Evolutionary conservation across 202 grass and related monocot species (phyloP).

Genomic region (Elaeis oleifera): DNA sequence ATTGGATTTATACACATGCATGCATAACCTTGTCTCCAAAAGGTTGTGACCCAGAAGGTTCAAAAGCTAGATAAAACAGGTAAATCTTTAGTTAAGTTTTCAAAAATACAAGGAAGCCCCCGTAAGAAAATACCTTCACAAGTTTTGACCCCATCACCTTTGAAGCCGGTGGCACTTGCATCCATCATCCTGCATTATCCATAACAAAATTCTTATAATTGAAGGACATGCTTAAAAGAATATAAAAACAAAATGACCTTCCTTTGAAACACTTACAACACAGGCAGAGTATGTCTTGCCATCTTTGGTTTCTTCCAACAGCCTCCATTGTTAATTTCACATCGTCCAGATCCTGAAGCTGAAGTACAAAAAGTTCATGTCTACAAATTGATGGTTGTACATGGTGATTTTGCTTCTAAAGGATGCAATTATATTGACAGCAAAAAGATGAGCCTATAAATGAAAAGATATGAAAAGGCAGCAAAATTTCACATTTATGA

Average conservation of each 20-base stretch:
- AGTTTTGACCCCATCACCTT: slow-evolving; percentile 10
- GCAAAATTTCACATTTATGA: too few species aligned
- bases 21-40: too few species aligned
- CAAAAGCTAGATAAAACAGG: too few species aligned
- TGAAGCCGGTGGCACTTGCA: slow-evolving; percentile 18
- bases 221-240: background rate
- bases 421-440: too few species aligned
- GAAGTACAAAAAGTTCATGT: slow-evolving; percentile 1
- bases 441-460: too few species aligned
- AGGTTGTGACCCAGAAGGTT: too few species aligned
- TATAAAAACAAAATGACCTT: background rate
- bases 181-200: slow-evolving; percentile 12
- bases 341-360: slow-evolving; percentile 20
- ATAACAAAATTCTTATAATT: background rate
- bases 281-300: slow-evolving; percentile 17
- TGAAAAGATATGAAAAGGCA: too few species aligned
- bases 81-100: too few species aligned
- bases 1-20: too few species aligned
- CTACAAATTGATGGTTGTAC: background rate
- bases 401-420: too few species aligned
- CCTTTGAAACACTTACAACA: background rate
- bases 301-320: slow-evolving; percentile 12
- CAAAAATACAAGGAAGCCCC: background rate
- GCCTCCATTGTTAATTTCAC: slow-evolving; percentile 21
- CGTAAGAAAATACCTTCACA: slow-evolving; percentile 11